Conservation (phyloP, 352 stramenopile genomes). For the Phytophthora foliorum region DNA sequence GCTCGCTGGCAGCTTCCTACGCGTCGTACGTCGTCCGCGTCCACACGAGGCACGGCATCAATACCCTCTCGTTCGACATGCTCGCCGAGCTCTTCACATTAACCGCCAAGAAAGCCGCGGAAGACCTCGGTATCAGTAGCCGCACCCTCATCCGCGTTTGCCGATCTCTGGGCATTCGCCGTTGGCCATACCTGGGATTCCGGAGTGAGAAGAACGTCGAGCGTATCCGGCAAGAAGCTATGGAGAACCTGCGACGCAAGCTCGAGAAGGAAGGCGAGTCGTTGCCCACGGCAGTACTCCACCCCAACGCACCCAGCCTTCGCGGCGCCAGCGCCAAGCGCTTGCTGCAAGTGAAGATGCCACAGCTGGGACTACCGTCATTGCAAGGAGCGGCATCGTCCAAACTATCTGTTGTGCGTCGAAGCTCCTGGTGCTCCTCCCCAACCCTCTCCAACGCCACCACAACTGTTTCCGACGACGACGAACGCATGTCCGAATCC, state of each 20-base stretch:
- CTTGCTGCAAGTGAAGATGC: constrained; percentile 72
- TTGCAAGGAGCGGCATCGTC: constrained; percentile 11
- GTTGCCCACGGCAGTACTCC: constrained; percentile 42
- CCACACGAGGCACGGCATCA: constrained; percentile 75
- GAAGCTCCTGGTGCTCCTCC: constrained; percentile 37
- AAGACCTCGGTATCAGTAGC: constrained; percentile 80
- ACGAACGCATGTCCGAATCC: constrained; percentile 44
- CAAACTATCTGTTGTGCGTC: constrained; percentile 24
- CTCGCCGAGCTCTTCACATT: constrained; percentile 76
- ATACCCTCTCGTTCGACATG: constrained; percentile 81
- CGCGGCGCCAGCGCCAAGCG: constrained; percentile 80
- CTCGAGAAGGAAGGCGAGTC: constrained; percentile 60
- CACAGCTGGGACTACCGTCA: constrained; percentile 34
- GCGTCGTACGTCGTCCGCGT: constrained; percentile 69
- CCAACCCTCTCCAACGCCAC: constrained; percentile 31
- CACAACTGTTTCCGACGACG: constrained; percentile 38
- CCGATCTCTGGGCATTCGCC: constrained; percentile 77
- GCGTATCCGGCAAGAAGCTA: constrained; percentile 77
- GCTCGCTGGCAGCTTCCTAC: constrained; percentile 54
- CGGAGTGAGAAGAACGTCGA: constrained; percentile 86
- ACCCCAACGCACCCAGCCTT: constrained; percentile 58
- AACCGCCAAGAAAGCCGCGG: constrained; percentile 80
- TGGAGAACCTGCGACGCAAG: constrained; percentile 81
- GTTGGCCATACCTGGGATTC: constrained; percentile 85
- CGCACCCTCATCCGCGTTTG: constrained; percentile 84